A percentile compares a stretch with the other conserved stretches of the same genome.
Conservation (phyloP, 2,329 filamentous ascomycete genomes). For the Juglanconis sp. region DNA sequence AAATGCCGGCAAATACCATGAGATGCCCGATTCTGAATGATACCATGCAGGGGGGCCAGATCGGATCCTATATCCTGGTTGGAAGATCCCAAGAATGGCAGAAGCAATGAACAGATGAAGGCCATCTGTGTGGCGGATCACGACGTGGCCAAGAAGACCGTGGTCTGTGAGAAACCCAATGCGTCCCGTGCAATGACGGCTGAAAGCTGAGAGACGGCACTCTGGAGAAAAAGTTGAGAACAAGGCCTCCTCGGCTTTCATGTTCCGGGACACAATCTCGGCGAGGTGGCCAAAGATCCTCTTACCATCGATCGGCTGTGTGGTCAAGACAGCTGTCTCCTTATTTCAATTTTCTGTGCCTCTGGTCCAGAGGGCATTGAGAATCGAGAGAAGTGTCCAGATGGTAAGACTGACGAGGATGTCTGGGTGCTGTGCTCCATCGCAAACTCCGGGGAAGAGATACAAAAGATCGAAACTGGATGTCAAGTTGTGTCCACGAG, state of each 20-base stretch:
- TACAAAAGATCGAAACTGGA: not conserved
- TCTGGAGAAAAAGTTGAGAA: not conserved
- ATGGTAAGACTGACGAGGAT: not conserved
- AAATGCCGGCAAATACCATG: not conserved
- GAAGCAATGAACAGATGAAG: not conserved
- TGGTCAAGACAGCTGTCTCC: conserved; percentile 1
- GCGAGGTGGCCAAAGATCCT: not conserved
- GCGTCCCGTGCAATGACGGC: not conserved
- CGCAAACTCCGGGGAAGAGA: not conserved
- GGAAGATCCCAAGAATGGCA: not conserved
- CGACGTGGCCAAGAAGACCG: not conserved
- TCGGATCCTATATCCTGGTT: not conserved
- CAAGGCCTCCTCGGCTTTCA: not conserved
- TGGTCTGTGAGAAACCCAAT: not conserved
- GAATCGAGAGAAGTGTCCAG: not conserved
- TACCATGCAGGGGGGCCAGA: not conserved
- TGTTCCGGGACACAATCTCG: not conserved
- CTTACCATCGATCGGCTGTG: conserved; percentile 12
- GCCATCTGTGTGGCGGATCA: not conserved
- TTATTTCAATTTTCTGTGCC: not conserved
- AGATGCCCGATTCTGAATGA: not conserved
- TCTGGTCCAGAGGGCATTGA: not conserved
- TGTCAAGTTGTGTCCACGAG: not conserved
- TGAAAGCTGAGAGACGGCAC: not conserved
- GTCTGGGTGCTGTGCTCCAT: conserved; percentile 8